phyloP scores from a whole-genome alignment of 176 grass and related monocot species.

The Thinopyrum elongatum region DNA sequence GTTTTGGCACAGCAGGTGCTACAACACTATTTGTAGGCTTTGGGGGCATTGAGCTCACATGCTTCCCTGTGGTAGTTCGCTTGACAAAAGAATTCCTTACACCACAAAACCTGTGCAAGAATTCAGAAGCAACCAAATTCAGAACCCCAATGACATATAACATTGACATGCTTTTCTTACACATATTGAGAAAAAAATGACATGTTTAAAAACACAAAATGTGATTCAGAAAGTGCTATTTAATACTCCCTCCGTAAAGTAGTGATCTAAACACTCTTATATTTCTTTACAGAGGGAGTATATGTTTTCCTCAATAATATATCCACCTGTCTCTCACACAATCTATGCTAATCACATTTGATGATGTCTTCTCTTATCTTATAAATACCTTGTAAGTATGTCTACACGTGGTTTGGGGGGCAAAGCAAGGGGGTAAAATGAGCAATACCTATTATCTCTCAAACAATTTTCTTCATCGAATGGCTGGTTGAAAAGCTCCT shows the following conservation, averaged over 20 bases:
- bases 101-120: conserved; percentile 74
- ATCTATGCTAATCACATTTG: no score
- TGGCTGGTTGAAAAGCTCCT: conserved; percentile 81
- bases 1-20: conserved; percentile 29
- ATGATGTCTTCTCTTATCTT: no score
- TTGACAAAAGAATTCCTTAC: conserved; percentile 77
- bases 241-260: no score
- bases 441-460: conserved; percentile 85
- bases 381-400: background rate
- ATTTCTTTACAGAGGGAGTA: no score
- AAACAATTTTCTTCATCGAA: conserved; percentile 79
- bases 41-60: conserved; percentile 35
- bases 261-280: no score
- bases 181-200: background rate
- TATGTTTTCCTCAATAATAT: no score
- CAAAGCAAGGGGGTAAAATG: background rate
- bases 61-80: conserved; percentile 56
- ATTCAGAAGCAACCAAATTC: conserved; percentile 26
- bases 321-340: no score
- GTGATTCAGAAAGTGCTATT: background rate
- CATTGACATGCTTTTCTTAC: conserved; percentile 4
- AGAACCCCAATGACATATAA: background rate
- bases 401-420: background rate
- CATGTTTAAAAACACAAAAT: background rate
- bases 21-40: conserved; percentile 34